Percentiles rank a stretch among this genome's conserved stretches.
Evolutionary conservation across 805 yeast genomes (phyloP).

Genomic region (Dipodascopsis tothii): DNA sequence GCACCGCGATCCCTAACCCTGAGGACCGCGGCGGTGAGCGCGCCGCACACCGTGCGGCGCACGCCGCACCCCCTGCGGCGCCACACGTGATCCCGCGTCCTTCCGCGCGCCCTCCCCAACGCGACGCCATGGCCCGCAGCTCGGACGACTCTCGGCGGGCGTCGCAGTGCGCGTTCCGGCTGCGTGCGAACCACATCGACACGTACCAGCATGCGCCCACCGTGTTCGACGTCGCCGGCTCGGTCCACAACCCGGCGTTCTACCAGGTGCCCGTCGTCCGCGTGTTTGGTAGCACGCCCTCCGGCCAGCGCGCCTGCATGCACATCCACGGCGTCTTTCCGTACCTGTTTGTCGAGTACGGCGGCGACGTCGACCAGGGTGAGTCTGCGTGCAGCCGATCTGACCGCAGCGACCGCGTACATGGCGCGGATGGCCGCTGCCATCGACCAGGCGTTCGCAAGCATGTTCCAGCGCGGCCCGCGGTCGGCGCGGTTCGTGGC

Average conservation of each 20-base stretch:
- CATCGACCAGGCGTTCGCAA: background rate
- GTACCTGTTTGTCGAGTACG: conserved; percentile 62
- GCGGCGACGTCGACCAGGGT: conserved; percentile 30
- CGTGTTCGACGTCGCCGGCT: conserved; percentile 39
- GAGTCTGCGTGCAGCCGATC: background rate
- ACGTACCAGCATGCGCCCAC: conserved; percentile 55
- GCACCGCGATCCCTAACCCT: too few relatives aligned
- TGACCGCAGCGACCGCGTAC: background rate
- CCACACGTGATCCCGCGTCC: background rate
- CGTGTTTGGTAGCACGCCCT: conserved; percentile 61
- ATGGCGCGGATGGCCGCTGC: background rate
- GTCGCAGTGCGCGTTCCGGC: conserved; percentile 6
- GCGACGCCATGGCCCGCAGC: background rate
- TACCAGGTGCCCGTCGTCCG: conserved; percentile 63
- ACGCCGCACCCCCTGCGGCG: too few relatives aligned
- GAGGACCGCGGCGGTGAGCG: too few relatives aligned
- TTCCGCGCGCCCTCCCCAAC: background rate
- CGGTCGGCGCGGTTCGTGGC: conserved; percentile 26
- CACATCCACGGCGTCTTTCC: conserved; percentile 86
- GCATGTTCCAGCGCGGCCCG: background rate
- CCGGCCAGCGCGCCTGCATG: conserved; percentile 52
- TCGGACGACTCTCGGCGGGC: background rate
- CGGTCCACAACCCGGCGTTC: conserved; percentile 8
- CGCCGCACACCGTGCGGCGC: too few relatives aligned
- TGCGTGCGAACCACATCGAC: conserved; percentile 61